These are phyloP conservation scores for Aspergillus caelatus DNA, from an alignment of 2,329 filamentous ascomycete species.

Conservation along the genomic window DNA sequence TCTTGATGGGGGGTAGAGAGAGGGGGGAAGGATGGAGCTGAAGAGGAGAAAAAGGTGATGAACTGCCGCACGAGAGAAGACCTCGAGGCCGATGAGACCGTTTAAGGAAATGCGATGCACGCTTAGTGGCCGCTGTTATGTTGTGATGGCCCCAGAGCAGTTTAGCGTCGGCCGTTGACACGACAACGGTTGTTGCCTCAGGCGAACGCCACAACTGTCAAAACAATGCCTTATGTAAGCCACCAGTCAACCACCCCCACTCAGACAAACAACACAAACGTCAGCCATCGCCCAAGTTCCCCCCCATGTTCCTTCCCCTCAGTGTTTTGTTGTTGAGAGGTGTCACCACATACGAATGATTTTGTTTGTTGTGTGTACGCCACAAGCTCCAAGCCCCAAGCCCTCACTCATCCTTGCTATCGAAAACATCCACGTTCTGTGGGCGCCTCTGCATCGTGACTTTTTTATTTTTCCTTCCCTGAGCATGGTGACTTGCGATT, in stretches of 20 bases:
- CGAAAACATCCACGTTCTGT: background rate
- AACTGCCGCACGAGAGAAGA: conserved; percentile 23
- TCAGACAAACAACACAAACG: conserved; percentile 18
- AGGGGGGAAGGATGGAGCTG: conserved; percentile 17
- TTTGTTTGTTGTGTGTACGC: background rate
- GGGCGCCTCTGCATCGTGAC: background rate
- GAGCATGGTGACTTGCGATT: too few species aligned
- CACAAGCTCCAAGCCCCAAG: background rate
- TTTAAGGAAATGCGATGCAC: conserved; percentile 39
- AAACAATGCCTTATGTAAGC: conserved; percentile 19
- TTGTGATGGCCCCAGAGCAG: conserved; percentile 36
- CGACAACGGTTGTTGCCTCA: conserved; percentile 40
- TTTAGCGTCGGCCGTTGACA: conserved; percentile 41
- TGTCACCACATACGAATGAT: too few species aligned
- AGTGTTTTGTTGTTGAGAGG: background rate
- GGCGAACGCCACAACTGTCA: conserved; percentile 12
- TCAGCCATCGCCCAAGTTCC: background rate
- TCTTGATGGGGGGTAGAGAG: background rate
- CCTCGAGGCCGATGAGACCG: conserved; percentile 32
- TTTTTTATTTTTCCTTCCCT: background rate
- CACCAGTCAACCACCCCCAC: background rate
- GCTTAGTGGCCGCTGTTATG: conserved; percentile 41
- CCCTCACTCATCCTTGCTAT: background rate
- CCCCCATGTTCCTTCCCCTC: background rate
- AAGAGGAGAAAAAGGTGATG: conserved; percentile 16